phyloP scores from a whole-genome alignment of 2,329 filamentous ascomycete genomes.

The Ophiosphaerella herpotricha region DNA sequence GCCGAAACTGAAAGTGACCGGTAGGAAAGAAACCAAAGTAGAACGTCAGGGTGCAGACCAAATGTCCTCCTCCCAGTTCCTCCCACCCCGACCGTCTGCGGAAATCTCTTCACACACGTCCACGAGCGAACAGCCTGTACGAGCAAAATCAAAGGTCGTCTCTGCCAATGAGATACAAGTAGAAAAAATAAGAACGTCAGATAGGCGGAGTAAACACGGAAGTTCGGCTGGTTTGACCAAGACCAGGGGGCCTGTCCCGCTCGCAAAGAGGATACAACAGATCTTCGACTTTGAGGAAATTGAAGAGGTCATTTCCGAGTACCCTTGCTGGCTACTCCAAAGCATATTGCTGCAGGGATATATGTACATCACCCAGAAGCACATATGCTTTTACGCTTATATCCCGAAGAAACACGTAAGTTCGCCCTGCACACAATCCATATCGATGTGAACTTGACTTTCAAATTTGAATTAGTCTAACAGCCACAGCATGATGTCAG shows the following conservation, averaged over 20 bases:
- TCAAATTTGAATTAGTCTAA: conserved; percentile 19
- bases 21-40: conserved; percentile 34
- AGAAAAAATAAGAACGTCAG: conserved; percentile 26
- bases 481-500: conserved; percentile 55
- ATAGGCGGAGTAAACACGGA: conserved; percentile 32
- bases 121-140: conserved; percentile 13
- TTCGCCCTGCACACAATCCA: not conserved
- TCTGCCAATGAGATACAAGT: conserved; percentile 26
- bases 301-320: conserved; percentile 89
- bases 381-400: conserved; percentile 97
- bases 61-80: conserved; percentile 49
- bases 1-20: conserved; percentile 57
- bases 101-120: conserved; percentile 13
- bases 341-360: conserved; percentile 92
- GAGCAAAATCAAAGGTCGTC: conserved; percentile 26
- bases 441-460: not conserved
- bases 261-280: conserved; percentile 75
- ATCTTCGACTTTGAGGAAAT: conserved; percentile 69
- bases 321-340: conserved; percentile 90
- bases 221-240: conserved; percentile 26
- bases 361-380: conserved; percentile 90
- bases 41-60: conserved; percentile 54
- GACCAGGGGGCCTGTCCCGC: conserved; percentile 54
- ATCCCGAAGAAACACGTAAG: conserved; percentile 87
- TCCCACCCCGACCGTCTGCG: conserved; percentile 36